phyloP scores from a whole-genome alignment of 2,329 filamentous ascomycete species.

The Davidsoniella virescens region DNA sequence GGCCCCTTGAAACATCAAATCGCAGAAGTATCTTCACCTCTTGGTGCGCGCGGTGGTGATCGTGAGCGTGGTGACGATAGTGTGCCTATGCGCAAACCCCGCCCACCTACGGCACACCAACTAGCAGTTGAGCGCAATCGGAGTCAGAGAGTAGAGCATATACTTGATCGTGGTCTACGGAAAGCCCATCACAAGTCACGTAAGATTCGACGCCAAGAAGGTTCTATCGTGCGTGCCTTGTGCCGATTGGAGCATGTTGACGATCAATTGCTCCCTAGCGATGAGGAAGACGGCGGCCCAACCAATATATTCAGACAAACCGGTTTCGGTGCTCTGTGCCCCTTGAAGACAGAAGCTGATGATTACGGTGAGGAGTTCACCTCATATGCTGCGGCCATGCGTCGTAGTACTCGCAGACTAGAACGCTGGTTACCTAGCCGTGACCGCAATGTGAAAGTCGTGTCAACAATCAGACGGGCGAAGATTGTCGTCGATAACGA shows the following conservation, averaged over 20 bases:
- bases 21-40: constrained; percentile 44
- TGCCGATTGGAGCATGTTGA: constrained; percentile 41
- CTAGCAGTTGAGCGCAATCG: constrained; percentile 65
- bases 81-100: constrained; percentile 44
- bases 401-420: constrained; percentile 48
- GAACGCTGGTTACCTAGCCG: constrained; percentile 47
- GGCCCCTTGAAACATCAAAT: constrained; percentile 41
- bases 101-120: constrained; percentile 68
- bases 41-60: constrained; percentile 32
- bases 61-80: constrained; percentile 24
- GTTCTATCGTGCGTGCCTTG: constrained; percentile 50
- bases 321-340: constrained; percentile 48
- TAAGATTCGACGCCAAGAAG: constrained; percentile 45
- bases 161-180: constrained; percentile 58
- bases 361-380: constrained; percentile 64
- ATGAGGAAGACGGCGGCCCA: constrained; percentile 31
- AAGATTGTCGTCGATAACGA: constrained; percentile 14
- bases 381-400: constrained; percentile 48
- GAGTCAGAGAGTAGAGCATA: constrained; percentile 65
- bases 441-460: constrained; percentile 29
- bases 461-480: constrained; percentile 29
- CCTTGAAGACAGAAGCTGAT: constrained; percentile 44
- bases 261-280: constrained; percentile 45
- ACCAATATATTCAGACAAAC: constrained; percentile 31
- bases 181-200: constrained; percentile 47